These are phyloP conservation scores for Wickerhamomyces sp. DNA, from an alignment of 1,139 yeast genomes.

Conservation along the genomic window DNA sequence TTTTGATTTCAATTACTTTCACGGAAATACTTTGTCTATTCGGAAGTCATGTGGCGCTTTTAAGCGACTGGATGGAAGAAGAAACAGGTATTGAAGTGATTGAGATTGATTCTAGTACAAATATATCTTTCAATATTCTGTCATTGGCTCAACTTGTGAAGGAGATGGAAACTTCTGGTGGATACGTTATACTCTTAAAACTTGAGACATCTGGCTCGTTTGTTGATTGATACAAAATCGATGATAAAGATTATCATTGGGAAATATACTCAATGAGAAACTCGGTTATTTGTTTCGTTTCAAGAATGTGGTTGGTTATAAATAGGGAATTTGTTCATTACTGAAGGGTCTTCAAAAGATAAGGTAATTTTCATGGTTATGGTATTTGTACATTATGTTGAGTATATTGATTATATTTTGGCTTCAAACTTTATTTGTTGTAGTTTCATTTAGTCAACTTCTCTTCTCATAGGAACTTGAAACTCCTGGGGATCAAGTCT, in stretches of 20 bases:
- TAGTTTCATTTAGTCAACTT: not conserved
- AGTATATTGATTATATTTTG: too few relatives aligned
- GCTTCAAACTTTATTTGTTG: too few relatives aligned
- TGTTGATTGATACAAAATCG: not conserved
- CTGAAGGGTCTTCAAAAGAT: not conserved
- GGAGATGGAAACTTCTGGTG: too few relatives aligned
- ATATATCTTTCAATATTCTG: not conserved
- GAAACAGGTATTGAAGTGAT: not conserved
- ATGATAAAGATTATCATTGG: not conserved
- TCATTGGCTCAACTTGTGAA: not conserved
- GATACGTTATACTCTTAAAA: not conserved
- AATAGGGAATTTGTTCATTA: not conserved
- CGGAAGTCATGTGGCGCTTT: constrained; percentile 5
- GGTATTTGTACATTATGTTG: not conserved
- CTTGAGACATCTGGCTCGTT: constrained; percentile 14
- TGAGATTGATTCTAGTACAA: not conserved
- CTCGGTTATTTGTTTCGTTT: not conserved
- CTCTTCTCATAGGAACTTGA: constrained; percentile 12
- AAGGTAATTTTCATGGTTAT: not conserved
- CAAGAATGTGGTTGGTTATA: not conserved
- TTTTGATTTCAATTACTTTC: not conserved
- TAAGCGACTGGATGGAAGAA: constrained; percentile 4
- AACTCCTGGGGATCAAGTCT: constrained; percentile 43
- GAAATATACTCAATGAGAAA: not conserved
- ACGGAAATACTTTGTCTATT: not conserved